Evolutionary conservation across 495 filamentous ascomycete genomes (phyloP).

Genomic region (Penicillium desertorum): DNA sequence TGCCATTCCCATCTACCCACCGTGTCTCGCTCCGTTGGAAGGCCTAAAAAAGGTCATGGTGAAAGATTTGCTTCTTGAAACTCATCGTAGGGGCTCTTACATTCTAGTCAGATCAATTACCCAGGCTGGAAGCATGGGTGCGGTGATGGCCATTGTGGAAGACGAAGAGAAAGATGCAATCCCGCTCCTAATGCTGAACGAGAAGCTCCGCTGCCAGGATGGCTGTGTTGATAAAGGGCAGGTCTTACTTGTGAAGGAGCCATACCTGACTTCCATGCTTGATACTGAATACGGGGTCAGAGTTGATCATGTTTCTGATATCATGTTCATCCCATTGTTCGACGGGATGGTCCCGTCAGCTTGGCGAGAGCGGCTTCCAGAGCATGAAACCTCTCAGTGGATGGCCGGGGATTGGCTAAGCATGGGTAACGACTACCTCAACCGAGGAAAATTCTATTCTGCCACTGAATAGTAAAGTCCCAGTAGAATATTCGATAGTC

Average conservation of each 20-base stretch:
- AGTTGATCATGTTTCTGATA: conserved; percentile 54
- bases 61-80: conserved; percentile 43
- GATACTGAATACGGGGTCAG: conserved; percentile 40
- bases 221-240: conserved; percentile 30
- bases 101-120: conserved; percentile 43
- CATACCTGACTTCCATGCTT: conserved; percentile 42
- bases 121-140: conserved; percentile 38
- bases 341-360: conserved; percentile 32
- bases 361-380: conserved; percentile 30
- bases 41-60: conserved; percentile 23
- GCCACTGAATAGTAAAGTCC: conserved; percentile 26
- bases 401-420: conserved; percentile 32
- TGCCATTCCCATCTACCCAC: neutral
- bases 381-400: conserved; percentile 14
- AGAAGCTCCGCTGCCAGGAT: conserved; percentile 10
- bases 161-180: conserved; percentile 48
- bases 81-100: conserved; percentile 47
- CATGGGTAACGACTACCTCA: conserved; percentile 37
- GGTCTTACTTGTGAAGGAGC: conserved; percentile 52
- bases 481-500: neutral
- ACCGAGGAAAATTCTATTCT: conserved; percentile 13
- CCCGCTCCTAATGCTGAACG: conserved; percentile 47
- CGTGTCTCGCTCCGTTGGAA: conserved; percentile 17
- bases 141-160: conserved; percentile 45
- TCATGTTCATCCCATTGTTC: conserved; percentile 30